Evolutionary conservation across 2,329 filamentous ascomycete species (phyloP).

Genomic region (Cladosporium cucumerinum): DNA sequence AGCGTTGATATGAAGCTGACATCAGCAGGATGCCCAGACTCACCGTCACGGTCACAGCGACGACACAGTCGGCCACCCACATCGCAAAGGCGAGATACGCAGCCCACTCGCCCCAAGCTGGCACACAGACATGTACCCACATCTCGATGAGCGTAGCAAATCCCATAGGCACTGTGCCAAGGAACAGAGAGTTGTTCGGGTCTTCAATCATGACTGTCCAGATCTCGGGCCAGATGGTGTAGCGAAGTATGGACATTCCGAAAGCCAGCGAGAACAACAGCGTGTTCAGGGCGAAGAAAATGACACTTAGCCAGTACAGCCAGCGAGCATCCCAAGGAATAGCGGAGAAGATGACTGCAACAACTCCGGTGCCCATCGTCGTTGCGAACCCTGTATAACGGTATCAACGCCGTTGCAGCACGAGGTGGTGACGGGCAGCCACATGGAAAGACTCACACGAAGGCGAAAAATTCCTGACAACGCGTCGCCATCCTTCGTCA

Average conservation of each 20-base stretch:
- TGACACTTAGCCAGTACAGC: slow-evolving; percentile 59
- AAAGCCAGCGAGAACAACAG: slow-evolving; percentile 54
- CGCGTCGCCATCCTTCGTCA: slow-evolving; percentile 27
- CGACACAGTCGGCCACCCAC: slow-evolving; percentile 50
- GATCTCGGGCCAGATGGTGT: slow-evolving; percentile 63
- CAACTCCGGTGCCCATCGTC: slow-evolving; percentile 64
- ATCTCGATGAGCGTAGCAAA: slow-evolving; percentile 32
- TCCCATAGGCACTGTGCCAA: slow-evolving; percentile 44
- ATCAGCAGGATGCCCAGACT: slow-evolving; percentile 42
- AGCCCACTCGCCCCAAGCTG: slow-evolving; percentile 43
- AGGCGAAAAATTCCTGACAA: slow-evolving; percentile 31
- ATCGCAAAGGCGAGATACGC: slow-evolving; percentile 45
- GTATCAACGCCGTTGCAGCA: neutral
- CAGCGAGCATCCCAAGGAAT: slow-evolving; percentile 59
- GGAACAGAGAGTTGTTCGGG: slow-evolving; percentile 64
- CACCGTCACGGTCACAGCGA: slow-evolving; percentile 39
- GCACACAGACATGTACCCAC: slow-evolving; percentile 30
- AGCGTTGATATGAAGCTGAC: slow-evolving; percentile 33
- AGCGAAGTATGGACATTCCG: slow-evolving; percentile 57
- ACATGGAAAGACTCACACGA: slow-evolving; percentile 19
- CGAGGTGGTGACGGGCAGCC: neutral
- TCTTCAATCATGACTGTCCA: slow-evolving; percentile 65
- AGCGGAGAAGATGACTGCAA: slow-evolving; percentile 60
- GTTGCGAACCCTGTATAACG: slow-evolving; percentile 27
- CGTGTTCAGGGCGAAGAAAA: slow-evolving; percentile 61